Evolutionary conservation across 1,139 yeast genomes (phyloP).

Genomic region (Lodderomyces beijingensis): DNA sequence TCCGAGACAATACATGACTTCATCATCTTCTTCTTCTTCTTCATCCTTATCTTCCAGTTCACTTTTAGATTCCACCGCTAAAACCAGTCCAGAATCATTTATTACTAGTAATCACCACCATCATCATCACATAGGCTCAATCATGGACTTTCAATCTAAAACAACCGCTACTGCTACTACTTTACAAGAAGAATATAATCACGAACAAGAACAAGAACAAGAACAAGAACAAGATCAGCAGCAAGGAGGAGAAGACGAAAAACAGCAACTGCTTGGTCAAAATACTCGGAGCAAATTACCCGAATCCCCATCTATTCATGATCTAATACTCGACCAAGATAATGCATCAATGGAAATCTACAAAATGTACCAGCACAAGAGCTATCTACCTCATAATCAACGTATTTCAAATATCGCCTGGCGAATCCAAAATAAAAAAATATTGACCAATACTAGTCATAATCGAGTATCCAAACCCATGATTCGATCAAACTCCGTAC

Average conservation of each 20-base stretch:
- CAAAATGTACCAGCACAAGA: slow-evolving; percentile 42
- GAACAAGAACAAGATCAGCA: slow-evolving; percentile 1
- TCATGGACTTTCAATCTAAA: background rate
- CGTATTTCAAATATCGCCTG: slow-evolving; percentile 45
- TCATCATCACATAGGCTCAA: too few relatives aligned
- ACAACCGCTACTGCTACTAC: too few relatives aligned
- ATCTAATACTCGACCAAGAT: slow-evolving; percentile 11
- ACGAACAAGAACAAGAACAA: slow-evolving; percentile 1
- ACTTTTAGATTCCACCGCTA: background rate
- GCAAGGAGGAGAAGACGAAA: too few relatives aligned
- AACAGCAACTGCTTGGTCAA: background rate
- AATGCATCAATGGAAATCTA: slow-evolving; percentile 12
- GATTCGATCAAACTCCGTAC: slow-evolving; percentile 5
- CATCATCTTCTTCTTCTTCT: too few relatives aligned
- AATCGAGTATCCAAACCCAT: slow-evolving; percentile 4
- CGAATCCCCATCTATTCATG: slow-evolving; percentile 8
- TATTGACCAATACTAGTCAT: slow-evolving; percentile 7
- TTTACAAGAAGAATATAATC: too few relatives aligned
- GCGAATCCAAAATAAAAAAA: slow-evolving; percentile 41
- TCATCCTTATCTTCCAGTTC: too few relatives aligned
- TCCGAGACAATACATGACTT: too few relatives aligned
- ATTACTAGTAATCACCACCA: too few relatives aligned
- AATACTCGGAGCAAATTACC: background rate
- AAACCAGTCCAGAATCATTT: background rate
- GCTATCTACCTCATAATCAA: slow-evolving; percentile 41